Evolutionary conservation across 257 asterid species (phyloP), one percentile per base, ranked within the genome.

Genomic region (Solanum habrochaites): DNA sequence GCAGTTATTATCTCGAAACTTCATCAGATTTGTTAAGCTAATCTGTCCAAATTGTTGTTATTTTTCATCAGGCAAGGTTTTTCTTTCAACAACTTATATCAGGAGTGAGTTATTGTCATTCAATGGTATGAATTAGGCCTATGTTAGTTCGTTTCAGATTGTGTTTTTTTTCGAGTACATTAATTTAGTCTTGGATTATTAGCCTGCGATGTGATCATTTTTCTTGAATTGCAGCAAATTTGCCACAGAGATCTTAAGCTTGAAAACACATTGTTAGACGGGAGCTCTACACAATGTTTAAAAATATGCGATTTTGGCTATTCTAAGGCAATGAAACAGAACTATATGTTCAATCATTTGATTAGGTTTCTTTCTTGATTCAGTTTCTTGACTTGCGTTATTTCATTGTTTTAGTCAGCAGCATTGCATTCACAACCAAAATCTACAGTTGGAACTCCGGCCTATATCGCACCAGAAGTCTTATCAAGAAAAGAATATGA

Each of bases 171-270:
- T 1, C 67, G 2, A 10, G 18, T 8, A 80, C 43, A 80, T 80
- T 47, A 10, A 47, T 45, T 25, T 25, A 43, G 87, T 89, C 90
- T 90, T 92, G 88, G 89, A 74, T 49, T 49, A 72, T 5, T 10
- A 18, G 25, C 45, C 18, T 74, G 21, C 29, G 29, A 80, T 37
- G 29, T 49, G 31, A 10, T 35, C 35, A 3, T 85, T 71, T 71
- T 71, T 62, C 45, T 37, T 56, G 49, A 88, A 45, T 89, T 49
- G 88, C 90, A 92, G 94, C 92, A 92, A 92, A 92, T 92, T 14
- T 92, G 92, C 87, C 94, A 92, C 86, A 87, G 94, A 87, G 94
- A 92, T 88, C 84, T 92, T 35, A 92, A 92, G 90, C 93, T 92
- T 21, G 94, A 92, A 80, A 92, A 92, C 91, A 92, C 94, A 15